Evolutionary conservation across 2,329 filamentous ascomycete genomes (phyloP).

Genomic region (Cordyceps farinosa): DNA sequence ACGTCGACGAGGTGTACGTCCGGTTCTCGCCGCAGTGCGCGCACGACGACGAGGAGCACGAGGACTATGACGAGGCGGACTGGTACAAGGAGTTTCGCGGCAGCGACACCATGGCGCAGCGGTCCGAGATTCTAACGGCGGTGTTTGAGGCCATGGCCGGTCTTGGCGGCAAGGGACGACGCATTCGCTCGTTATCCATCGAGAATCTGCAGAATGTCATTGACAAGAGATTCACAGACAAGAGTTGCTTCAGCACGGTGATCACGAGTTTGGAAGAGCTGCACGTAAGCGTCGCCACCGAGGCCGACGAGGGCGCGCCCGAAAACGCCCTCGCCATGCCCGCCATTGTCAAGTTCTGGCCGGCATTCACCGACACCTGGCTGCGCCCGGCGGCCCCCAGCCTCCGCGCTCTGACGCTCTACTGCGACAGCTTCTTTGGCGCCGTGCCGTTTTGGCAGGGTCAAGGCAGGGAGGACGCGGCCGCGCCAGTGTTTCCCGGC

Average conservation of each 20-base stretch:
- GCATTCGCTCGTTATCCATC: not conserved
- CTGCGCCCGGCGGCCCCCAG: not conserved
- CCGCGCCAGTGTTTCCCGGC: not conserved
- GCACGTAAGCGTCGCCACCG: not conserved
- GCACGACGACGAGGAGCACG: not conserved
- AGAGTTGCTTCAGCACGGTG: not conserved
- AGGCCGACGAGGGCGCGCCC: not conserved
- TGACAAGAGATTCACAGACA: not conserved
- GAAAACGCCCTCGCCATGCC: not conserved
- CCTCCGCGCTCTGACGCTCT: not conserved
- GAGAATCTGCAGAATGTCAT: not conserved
- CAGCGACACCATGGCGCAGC: not conserved
- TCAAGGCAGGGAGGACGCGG: not conserved
- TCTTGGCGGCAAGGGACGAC: not conserved
- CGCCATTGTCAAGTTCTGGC: not conserved
- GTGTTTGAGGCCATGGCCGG: not conserved
- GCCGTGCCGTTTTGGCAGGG: constrained; percentile 1
- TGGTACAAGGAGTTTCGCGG: not conserved
- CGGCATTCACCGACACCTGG: not conserved
- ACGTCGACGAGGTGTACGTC: not conserved
- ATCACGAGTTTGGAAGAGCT: not conserved
- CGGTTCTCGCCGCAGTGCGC: not conserved
- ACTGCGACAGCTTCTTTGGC: not conserved
- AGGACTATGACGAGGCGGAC: not conserved
- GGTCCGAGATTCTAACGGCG: not conserved